Percentiles rank a stretch among this genome's conserved stretches.
These are phyloP conservation scores for Anisodus acutangulus DNA, from an alignment of 257 asterid genomes.

Conservation along the genomic window DNA sequence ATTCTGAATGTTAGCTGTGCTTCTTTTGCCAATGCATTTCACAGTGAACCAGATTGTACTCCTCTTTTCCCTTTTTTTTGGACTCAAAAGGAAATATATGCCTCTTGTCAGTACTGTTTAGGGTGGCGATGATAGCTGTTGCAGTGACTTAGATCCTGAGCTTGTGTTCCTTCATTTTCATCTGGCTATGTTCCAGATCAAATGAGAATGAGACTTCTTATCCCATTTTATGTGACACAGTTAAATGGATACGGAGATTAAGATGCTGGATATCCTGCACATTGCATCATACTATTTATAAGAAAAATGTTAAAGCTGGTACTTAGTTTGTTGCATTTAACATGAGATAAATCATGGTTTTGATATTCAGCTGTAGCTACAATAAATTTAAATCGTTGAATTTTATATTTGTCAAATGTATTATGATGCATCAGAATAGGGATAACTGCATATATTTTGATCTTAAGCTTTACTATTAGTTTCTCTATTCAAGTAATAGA, in stretches of 20 bases:
- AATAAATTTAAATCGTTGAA: conserved; percentile 4
- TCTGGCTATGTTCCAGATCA: background rate
- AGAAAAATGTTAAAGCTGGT: conserved; percentile 6
- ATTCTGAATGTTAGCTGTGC: background rate
- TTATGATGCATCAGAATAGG: conserved; percentile 8
- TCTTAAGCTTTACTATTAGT: background rate
- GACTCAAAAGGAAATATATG: background rate
- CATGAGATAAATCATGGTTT: background rate
- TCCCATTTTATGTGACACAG: conserved; percentile 1
- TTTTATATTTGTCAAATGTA: conserved; percentile 3
- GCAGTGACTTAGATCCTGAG: background rate
- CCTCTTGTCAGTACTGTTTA: background rate
- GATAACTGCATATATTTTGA: background rate
- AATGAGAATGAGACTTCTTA: background rate
- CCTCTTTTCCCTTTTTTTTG: background rate
- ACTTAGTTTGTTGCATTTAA: background rate
- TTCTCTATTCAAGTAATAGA: conserved; percentile 10
- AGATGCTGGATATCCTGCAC: conserved; percentile 18
- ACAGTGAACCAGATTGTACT: conserved; percentile 13
- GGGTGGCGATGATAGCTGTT: background rate
- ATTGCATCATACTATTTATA: background rate
- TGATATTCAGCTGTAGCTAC: background rate
- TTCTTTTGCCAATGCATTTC: conserved; percentile 16
- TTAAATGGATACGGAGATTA: conserved; percentile 1
- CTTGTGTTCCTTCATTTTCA: background rate